Evolutionary conservation across 2,329 filamentous ascomycete species (phyloP), one percentile per base, ranked within the genome.

Genomic region (Exophiala lecanii-corni): DNA sequence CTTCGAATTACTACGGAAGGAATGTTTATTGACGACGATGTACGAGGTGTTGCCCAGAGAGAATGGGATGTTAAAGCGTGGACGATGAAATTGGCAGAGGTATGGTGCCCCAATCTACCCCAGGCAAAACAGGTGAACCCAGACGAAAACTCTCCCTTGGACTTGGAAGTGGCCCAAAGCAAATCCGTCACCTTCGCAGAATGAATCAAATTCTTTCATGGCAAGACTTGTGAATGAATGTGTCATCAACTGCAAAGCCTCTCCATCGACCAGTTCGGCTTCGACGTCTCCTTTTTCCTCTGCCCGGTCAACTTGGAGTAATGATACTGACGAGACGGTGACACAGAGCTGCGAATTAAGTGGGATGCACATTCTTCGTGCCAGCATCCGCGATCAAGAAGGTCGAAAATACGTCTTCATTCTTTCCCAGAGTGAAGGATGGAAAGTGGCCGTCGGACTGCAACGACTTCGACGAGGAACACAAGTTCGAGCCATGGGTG

Each of bases 21-120:
- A 13, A 75, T 97, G 41, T 97, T 97, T 67, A 92, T 98, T 60
- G 92, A 98, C 62, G 92, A 98, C 63, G 92, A 97, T 63, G 79
- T 96, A 39, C 82, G 89, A 33, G 81, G 82, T 49, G 87, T 96
- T 12, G 82, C 87, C n/a, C 89, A 97, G 67, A 81, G 92, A 47
- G 92, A 98, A 68, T 98, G 92, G 92, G 92, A 98, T 63, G 81
- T 97, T 60, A 97, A 97, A 66, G 89, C 91, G 18, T 97, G 92
- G 92, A 95, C 89, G 32, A 78, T 98, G 67, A 96, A 94, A 69
- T 72, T 84, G 53, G 81, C 94, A 65, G 92, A 97, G 76, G 82
- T 92, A 71, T 87, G 84, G 79, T 89, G 83, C 59, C 74, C 78
- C 59, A 78, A 82, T 63, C 77, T 20, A 37, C 18, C 33, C 35